Base-by-base conservation (phyloP, 1,284 basidiomycete species). In the Neotropicomus parvogracilis region DNA sequence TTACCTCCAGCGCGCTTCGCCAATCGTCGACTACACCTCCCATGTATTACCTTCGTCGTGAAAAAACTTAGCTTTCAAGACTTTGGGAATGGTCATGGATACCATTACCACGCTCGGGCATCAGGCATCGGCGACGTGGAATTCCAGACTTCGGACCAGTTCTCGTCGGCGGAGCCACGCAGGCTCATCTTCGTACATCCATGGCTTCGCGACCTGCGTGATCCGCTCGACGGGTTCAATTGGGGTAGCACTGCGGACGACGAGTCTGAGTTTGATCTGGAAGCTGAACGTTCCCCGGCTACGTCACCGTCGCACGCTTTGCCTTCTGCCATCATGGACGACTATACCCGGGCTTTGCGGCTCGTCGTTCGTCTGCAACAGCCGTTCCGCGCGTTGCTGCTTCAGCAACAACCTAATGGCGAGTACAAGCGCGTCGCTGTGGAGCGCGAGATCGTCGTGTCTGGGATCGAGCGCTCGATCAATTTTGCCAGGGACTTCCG, bases 351-450 rank as follows among this genome's bases (percentile, higher is more conserved):
- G 11, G 41, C 34, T 1, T 32, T 46, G 17, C 29, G 8, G 16
- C 6, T 50, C 0, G 1, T 50, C 3, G 40, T 16, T 16, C 40
- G 40, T 11, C 24, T 50, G 21, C 34, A 33, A 13, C 49, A 46
- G 11, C 49, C 49, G 1, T 50, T 53, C 19, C 16, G n/a, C 13
- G 26, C 13, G 10, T 20, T 50, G 12, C 26, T 50, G 8, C 26
- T 50, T 26, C 42, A 28, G 35, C 34, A 50, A 29, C 33, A 50
- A 21, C 1, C n/a, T 0, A 12, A 8, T n/a, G 26, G 41, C 2
- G 50, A 31, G 27, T 50, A 32, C 29, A 50, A 14, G 34, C 42
- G 41, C 12, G 16, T 50, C 0, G 49, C 50, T 13, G 17, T 50
- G 6, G 34, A 50, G 11, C 49, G 38, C 7, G 40, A 45, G 17